phyloP scores from a whole-genome alignment of 768 basidiomycete species.

The Sistotremastrum suecicum region DNA sequence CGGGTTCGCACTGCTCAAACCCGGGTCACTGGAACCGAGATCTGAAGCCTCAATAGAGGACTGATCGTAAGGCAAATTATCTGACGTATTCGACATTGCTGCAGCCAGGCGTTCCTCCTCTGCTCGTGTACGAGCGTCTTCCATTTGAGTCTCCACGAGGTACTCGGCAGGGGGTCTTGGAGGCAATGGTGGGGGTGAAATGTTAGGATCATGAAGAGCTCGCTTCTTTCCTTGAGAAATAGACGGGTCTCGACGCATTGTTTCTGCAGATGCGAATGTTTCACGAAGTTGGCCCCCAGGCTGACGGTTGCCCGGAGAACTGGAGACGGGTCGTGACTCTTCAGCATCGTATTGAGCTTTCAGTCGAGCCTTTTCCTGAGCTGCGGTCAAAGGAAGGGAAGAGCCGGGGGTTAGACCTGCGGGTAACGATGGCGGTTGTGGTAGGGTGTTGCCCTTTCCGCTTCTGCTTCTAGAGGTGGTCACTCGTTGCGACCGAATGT shows the following conservation, averaged over 20 bases:
- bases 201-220: not conserved
- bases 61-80: too few species aligned
- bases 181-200: slow-evolving; percentile 51
- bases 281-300: slow-evolving; percentile 5
- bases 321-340: slow-evolving; percentile 19
- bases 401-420: not conserved
- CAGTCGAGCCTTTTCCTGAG: slow-evolving; percentile 66
- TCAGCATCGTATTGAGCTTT: slow-evolving; percentile 49
- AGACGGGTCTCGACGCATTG: slow-evolving; percentile 9
- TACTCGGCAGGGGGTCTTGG: slow-evolving; percentile 70
- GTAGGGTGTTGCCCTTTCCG: too few species aligned
- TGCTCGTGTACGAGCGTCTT: slow-evolving; percentile 43
- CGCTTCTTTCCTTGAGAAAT: slow-evolving; percentile 9
- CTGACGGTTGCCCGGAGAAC: slow-evolving; percentile 16
- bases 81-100: too few species aligned
- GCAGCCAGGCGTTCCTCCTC: slow-evolving; percentile 6
- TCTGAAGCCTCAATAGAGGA: too few species aligned
- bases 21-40: too few species aligned
- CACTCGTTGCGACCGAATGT: too few species aligned
- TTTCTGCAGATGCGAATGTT: slow-evolving; percentile 7
- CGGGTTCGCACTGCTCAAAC: too few species aligned
- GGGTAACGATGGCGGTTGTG: not conserved
- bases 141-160: slow-evolving; percentile 69
- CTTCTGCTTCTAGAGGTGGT: too few species aligned
- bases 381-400: slow-evolving; percentile 36